These are phyloP conservation scores for Mentha longifolia DNA, from an alignment of 257 asterid genomes.

Conservation along the genomic window DNA sequence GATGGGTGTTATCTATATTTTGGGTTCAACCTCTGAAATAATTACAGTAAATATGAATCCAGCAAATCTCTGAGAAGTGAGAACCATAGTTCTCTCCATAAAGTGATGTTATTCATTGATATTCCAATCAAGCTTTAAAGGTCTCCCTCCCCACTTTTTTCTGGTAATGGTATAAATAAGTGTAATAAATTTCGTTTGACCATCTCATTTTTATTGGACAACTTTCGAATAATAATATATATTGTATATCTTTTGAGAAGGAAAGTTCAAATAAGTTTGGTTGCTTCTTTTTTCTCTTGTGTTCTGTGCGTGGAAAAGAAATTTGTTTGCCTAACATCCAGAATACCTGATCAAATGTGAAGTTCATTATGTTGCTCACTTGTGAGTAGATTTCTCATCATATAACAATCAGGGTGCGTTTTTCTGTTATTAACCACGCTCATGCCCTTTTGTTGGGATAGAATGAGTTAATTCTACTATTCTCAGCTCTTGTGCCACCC, in stretches of 20 bases:
- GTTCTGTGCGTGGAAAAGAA: not conserved
- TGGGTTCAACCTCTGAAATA: conserved; percentile 3
- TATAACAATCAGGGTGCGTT: not conserved
- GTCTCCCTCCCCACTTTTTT: not conserved
- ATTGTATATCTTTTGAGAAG: too few species aligned
- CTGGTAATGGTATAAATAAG: not conserved
- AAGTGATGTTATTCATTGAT: conserved; percentile 5
- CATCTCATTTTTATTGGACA: not conserved
- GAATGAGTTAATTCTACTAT: conserved; percentile 22
- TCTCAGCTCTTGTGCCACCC: conserved; percentile 23
- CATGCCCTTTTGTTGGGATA: conserved; percentile 9
- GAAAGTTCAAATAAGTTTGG: not conserved
- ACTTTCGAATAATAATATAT: too few species aligned
- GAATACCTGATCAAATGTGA: conserved; percentile 3
- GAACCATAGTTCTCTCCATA: not conserved
- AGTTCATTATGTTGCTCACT: conserved; percentile 15
- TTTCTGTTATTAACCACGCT: conserved; percentile 10
- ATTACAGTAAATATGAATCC: not conserved
- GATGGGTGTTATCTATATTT: not conserved
- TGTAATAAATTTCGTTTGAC: not conserved
- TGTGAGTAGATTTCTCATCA: conserved; percentile 13
- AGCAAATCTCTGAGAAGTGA: not conserved
- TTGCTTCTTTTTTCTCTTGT: not conserved
- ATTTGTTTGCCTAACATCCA: conserved; percentile 16
- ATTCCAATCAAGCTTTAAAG: not conserved